phyloP scores from a whole-genome alignment of 2,329 filamentous ascomycete genomes.

The Pezizomycotina sp. region DNA sequence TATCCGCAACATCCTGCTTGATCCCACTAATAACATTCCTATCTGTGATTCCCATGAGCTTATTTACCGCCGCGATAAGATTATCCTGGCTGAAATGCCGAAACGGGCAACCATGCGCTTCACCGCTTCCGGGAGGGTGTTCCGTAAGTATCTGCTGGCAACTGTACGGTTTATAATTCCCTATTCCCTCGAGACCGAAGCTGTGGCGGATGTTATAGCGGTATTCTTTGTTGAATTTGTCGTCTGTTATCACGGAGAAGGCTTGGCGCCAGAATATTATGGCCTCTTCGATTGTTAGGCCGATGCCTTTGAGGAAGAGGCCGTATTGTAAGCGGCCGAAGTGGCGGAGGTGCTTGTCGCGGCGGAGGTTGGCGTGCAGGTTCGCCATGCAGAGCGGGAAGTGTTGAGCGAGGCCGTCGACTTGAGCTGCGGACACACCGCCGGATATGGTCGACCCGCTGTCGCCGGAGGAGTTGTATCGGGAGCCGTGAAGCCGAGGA shows the following conservation, averaged over 20 bases:
- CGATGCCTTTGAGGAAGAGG: conserved; percentile 90
- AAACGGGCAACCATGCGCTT: conserved; percentile 92
- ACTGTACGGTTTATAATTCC: conserved; percentile 77
- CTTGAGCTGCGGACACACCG: conserved; percentile 58
- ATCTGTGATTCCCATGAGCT: conserved; percentile 65
- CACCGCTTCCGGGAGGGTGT: conserved; percentile 67
- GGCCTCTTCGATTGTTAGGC: conserved; percentile 77
- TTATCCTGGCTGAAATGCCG: conserved; percentile 84
- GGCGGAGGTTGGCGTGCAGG: conserved; percentile 67
- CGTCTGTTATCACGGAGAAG: conserved; percentile 78
- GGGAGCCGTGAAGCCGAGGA: conserved; percentile 85
- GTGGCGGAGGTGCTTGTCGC: conserved; percentile 84
- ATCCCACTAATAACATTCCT: conserved; percentile 62
- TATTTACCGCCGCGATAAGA: conserved; percentile 50
- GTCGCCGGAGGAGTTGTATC: conserved; percentile 56
- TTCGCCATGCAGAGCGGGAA: conserved; percentile 92
- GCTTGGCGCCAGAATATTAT: conserved; percentile 77
- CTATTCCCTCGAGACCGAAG: conserved; percentile 90
- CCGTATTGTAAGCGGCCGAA: conserved; percentile 87
- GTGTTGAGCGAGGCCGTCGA: conserved; percentile 63
- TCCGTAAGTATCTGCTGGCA: conserved; percentile 93
- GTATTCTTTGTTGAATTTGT: conserved; percentile 95
- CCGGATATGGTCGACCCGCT: conserved; percentile 43
- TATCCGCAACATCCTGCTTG: conserved; percentile 72
- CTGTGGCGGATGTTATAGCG: conserved; percentile 89